A percentile compares a stretch with the other conserved stretches of the same genome.
Conservation (phyloP, 306 rosid genomes). For the Malus fusca region DNA sequence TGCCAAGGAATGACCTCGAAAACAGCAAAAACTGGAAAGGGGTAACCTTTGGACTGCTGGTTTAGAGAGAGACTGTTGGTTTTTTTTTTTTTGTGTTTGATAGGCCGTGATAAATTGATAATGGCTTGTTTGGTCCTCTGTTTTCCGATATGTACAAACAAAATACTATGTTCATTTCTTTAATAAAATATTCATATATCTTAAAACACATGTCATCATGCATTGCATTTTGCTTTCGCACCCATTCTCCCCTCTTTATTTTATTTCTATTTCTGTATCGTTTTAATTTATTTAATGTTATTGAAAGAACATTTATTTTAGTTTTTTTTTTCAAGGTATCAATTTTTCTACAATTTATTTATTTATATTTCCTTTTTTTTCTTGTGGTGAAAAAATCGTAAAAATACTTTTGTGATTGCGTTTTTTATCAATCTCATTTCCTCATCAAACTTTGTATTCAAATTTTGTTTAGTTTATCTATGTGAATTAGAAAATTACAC, state of each 20-base stretch:
- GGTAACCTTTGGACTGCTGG: background rate
- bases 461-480: too few relatives aligned
- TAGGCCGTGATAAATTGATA: constrained; percentile 31
- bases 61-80: background rate
- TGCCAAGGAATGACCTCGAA: constrained; percentile 27
- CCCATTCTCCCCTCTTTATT: background rate
- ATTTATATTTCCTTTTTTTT: background rate
- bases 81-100: constrained; percentile 7
- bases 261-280: background rate
- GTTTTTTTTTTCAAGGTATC: background rate
- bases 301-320: background rate
- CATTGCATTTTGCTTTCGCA: background rate
- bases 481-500: too few relatives aligned
- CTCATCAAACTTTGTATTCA: too few relatives aligned
- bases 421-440: too few relatives aligned
- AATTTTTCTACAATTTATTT: background rate
- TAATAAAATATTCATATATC: background rate
- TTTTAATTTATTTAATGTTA: background rate
- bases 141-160: constrained; percentile 35
- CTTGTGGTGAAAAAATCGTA: too few relatives aligned
- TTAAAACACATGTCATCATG: background rate
- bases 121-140: constrained; percentile 66
- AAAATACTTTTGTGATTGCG: too few relatives aligned
- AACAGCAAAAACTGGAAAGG: constrained; percentile 6
- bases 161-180: background rate